phyloP scores from a whole-genome alignment of 1,284 basidiomycete species.

The Exobasidium rhododendri region DNA sequence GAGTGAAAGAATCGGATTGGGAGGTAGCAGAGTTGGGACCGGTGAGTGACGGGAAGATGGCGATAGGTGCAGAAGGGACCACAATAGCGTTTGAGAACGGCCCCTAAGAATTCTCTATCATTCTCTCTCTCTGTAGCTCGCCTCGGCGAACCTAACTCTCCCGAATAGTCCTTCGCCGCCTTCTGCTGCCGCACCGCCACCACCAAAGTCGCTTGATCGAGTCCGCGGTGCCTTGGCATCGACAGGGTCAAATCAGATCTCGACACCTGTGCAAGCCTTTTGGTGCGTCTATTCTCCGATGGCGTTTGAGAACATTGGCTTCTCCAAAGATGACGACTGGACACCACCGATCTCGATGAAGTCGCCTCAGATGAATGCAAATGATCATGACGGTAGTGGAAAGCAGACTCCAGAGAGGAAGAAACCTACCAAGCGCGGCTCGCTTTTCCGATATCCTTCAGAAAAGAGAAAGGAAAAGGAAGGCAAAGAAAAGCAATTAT shows the following conservation, averaged over 20 bases:
- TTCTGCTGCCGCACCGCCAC: conserved; percentile 13
- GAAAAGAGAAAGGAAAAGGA: neutral
- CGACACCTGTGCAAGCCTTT: conserved; percentile 23
- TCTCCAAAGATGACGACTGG: conserved; percentile 47
- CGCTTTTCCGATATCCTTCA: conserved; percentile 1
- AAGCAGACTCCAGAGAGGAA: neutral
- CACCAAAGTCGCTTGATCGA: conserved; percentile 3
- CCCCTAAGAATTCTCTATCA: neutral
- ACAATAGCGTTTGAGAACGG: conserved; percentile 4
- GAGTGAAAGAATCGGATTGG: conserved; percentile 37
- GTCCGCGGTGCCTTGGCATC: conserved; percentile 4
- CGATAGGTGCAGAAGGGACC: no score
- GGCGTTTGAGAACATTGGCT: conserved; percentile 51
- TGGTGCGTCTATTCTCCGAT: conserved; percentile 45
- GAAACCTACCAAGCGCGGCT: neutral
- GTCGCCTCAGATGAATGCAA: neutral
- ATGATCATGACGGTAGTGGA: neutral
- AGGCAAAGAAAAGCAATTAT: neutral
- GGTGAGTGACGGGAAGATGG: no score
- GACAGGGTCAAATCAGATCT: neutral
- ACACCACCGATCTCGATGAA: conserved; percentile 3
- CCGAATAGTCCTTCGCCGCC: conserved; percentile 30
- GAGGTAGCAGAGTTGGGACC: conserved; percentile 45
- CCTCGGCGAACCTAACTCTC: conserved; percentile 20
- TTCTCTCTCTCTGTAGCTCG: neutral